Conservation (phyloP, 257 asterid species). For the Dorcoceras hygrometricum region DNA sequence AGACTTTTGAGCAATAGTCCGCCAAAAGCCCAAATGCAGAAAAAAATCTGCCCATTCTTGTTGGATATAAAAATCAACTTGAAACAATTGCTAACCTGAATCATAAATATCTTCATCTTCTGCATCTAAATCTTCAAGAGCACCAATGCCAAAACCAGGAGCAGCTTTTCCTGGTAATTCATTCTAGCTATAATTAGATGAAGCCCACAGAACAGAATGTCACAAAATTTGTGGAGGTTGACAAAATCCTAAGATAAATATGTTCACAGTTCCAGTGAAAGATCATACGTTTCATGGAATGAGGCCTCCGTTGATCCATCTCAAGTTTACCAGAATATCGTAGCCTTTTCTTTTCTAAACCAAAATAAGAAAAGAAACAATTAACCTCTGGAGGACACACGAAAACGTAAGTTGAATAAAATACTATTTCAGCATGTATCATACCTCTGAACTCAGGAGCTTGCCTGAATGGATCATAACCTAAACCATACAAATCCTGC, state of each 20-base stretch:
- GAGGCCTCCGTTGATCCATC: constrained; percentile 40
- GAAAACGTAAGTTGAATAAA: constrained; percentile 14
- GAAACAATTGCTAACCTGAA: constrained; percentile 48
- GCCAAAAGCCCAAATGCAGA: constrained; percentile 15
- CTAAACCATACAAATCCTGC: constrained; percentile 84
- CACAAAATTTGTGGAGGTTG: constrained; percentile 1
- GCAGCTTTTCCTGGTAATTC: constrained; percentile 64
- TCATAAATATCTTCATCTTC: constrained; percentile 95
- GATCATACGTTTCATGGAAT: constrained; percentile 51
- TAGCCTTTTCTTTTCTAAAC: constrained; percentile 71
- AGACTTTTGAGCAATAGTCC: background rate
- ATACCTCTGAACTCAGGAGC: constrained; percentile 98
- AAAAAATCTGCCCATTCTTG: constrained; percentile 13
- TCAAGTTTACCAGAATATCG: constrained; percentile 51
- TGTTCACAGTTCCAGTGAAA: background rate
- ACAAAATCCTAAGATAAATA: background rate
- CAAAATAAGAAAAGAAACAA: constrained; percentile 15
- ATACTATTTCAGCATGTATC: constrained; percentile 28
- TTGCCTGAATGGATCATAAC: constrained; percentile 93
- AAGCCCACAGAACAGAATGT: constrained; percentile 1
- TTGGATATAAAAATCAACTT: constrained; percentile 13
- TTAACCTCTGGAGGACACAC: background rate
- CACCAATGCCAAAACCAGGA: constrained; percentile 98
- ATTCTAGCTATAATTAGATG: constrained; percentile 28
- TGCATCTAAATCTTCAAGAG: constrained; percentile 89